Evolutionary conservation across 2,329 filamentous ascomycete species (phyloP).

Genomic region (Apiospora malaysiana): DNA sequence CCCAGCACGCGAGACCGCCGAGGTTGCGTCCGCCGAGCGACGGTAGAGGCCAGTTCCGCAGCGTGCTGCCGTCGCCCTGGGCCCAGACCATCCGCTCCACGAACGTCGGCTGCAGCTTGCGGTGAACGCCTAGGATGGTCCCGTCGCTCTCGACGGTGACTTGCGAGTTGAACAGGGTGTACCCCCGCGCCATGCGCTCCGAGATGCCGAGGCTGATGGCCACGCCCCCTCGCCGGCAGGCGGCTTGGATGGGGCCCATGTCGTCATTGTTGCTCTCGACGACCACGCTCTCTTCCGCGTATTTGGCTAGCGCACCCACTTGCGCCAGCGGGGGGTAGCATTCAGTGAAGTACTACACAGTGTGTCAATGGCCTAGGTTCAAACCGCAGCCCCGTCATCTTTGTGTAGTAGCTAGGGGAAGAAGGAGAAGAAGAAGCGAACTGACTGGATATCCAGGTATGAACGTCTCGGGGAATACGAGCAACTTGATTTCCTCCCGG

Average conservation of each 20-base stretch:
- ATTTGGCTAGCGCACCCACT: slow-evolving; percentile 30
- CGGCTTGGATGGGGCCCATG: slow-evolving; percentile 29
- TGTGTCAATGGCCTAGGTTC: not conserved
- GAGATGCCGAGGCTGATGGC: slow-evolving; percentile 35
- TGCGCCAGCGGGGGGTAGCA: slow-evolving; percentile 33
- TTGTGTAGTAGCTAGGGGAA: no score
- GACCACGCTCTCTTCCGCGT: slow-evolving; percentile 32
- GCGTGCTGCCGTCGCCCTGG: slow-evolving; percentile 37
- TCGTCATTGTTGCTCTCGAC: slow-evolving; percentile 26
- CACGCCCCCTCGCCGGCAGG: slow-evolving; percentile 29
- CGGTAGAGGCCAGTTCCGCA: slow-evolving; percentile 30
- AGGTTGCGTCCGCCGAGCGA: slow-evolving; percentile 28
- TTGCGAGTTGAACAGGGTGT: slow-evolving; percentile 40
- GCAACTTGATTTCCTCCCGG: slow-evolving; percentile 22
- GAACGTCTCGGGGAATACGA: slow-evolving; percentile 33
- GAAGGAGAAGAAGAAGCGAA: slow-evolving; percentile 25
- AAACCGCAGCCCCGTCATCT: no score
- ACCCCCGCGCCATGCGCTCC: slow-evolving; percentile 31
- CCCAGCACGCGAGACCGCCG: slow-evolving; percentile 41
- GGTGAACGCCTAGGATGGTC: slow-evolving; percentile 36
- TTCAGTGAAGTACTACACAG: slow-evolving; percentile 24
- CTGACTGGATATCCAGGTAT: slow-evolving; percentile 33
- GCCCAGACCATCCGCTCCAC: slow-evolving; percentile 39
- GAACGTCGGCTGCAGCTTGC: slow-evolving; percentile 41
- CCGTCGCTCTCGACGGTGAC: slow-evolving; percentile 36